phyloP scores from a whole-genome alignment of 257 asterid genomes.

The Gynochthodes officinalis region DNA sequence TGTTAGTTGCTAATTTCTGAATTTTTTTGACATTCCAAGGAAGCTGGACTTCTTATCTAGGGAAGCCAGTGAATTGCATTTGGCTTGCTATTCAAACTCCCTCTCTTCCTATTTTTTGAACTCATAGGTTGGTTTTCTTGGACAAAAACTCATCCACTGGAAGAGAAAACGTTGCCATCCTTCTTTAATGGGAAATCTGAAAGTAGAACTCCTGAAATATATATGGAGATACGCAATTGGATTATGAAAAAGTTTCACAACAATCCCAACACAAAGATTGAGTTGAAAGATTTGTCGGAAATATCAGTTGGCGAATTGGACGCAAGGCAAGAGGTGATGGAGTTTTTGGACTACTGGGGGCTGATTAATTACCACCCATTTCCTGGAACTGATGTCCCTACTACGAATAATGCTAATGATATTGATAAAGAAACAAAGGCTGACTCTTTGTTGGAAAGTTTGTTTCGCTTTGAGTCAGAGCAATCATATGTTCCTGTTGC shows the following conservation, averaged over 20 bases:
- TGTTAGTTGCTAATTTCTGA: not conserved
- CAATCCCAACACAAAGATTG: conserved; percentile 54
- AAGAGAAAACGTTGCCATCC: conserved; percentile 71
- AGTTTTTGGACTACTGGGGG: conserved; percentile 97
- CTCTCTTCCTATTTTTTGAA: conserved; percentile 16
- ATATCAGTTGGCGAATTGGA: conserved; percentile 73
- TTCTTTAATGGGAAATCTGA: conserved; percentile 84
- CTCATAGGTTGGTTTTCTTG: conserved; percentile 95
- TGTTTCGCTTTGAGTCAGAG: conserved; percentile 73
- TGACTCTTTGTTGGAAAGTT: conserved; percentile 52
- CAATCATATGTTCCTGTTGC: conserved; percentile 52
- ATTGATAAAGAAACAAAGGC: conserved; percentile 41
- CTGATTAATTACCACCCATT: conserved; percentile 92
- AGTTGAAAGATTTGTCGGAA: conserved; percentile 70
- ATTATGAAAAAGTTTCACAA: conserved; percentile 75
- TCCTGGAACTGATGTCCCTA: conserved; percentile 48
- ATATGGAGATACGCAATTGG: conserved; percentile 85
- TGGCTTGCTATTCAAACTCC: not conserved
- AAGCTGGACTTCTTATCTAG: not conserved
- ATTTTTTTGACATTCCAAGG: not conserved
- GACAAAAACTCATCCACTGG: conserved; percentile 77
- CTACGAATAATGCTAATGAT: conserved; percentile 35
- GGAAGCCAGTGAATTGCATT: not conserved
- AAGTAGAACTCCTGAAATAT: conserved; percentile 66
- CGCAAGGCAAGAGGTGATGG: conserved; percentile 90